Percentiles rank a stretch among this genome's conserved stretches.
Evolutionary conservation across 257 asterid genomes (phyloP).

Genomic region (Leonotis leonurus): DNA sequence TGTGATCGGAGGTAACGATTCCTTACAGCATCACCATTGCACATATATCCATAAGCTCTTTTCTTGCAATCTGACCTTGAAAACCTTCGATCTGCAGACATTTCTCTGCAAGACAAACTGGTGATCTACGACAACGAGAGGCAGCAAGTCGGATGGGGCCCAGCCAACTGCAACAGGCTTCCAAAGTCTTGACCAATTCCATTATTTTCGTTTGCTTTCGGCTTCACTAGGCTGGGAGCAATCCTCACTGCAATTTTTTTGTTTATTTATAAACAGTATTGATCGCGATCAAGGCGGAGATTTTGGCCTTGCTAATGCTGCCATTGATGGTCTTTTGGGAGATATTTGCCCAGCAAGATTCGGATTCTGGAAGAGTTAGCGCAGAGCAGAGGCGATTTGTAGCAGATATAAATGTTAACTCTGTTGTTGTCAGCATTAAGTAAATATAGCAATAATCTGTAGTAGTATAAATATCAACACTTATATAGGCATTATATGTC

Average conservation of each 20-base stretch:
- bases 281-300: slow-evolving; percentile 14
- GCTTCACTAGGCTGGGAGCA: slow-evolving; percentile 29
- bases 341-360: slow-evolving; percentile 18
- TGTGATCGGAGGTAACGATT: slow-evolving; percentile 67
- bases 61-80: slow-evolving; percentile 9
- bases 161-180: slow-evolving; percentile 52
- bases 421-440: slow-evolving; percentile 9
- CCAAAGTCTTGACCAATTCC: slow-evolving; percentile 39
- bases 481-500: too few relatives aligned
- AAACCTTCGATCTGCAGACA: slow-evolving; percentile 37
- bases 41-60: background rate
- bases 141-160: slow-evolving; percentile 65
- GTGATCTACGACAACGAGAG: slow-evolving; percentile 82
- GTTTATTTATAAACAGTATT: slow-evolving; percentile 27
- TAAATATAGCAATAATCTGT: slow-evolving; percentile 4
- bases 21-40: background rate
- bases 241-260: slow-evolving; percentile 32
- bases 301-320: slow-evolving; percentile 12
- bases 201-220: slow-evolving; percentile 16
- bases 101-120: slow-evolving; percentile 74
- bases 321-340: slow-evolving; percentile 16
- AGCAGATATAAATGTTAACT: background rate
- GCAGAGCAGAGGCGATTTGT: slow-evolving; percentile 1
- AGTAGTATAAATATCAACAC: background rate
- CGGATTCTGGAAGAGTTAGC: slow-evolving; percentile 13